Conservation (phyloP, 805 yeast species). For the Ogataea degrootiae region DNA sequence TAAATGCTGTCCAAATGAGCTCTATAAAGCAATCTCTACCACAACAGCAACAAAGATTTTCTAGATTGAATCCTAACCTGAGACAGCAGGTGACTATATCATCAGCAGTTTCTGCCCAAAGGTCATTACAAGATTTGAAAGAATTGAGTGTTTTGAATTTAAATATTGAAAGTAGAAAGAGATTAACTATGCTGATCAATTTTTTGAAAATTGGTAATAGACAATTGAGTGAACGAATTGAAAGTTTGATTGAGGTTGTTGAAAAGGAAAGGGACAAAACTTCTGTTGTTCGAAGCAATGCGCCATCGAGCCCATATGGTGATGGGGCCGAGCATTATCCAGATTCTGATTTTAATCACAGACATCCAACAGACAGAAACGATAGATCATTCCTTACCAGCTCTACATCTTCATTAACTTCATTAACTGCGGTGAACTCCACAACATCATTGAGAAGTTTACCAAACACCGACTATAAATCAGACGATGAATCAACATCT, state of each 20-base stretch:
- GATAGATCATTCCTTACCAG: constrained; percentile 3
- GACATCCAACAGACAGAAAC: constrained; percentile 1
- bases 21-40: not conserved
- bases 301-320: no score
- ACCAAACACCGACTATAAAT: constrained; percentile 1
- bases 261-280: constrained; percentile 20
- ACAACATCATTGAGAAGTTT: constrained; percentile 12
- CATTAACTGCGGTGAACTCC: constrained; percentile 18
- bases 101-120: constrained; percentile 28
- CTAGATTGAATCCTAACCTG: constrained; percentile 12
- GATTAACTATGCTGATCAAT: constrained; percentile 74
- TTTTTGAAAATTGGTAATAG: constrained; percentile 76
- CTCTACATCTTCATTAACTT: constrained; percentile 6
- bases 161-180: constrained; percentile 63
- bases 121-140: constrained; percentile 29
- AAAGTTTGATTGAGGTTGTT: constrained; percentile 37
- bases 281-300: no score
- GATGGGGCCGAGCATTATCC: no score
- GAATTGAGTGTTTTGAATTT: constrained; percentile 31
- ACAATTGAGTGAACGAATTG: constrained; percentile 64
- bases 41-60: constrained; percentile 10
- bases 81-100: constrained; percentile 27
- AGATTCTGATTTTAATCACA: not conserved
- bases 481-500: not conserved
- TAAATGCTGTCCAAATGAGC: not conserved